Evolutionary conservation across 805 yeast species (phyloP).

Genomic region (Blastobotrys americana): DNA sequence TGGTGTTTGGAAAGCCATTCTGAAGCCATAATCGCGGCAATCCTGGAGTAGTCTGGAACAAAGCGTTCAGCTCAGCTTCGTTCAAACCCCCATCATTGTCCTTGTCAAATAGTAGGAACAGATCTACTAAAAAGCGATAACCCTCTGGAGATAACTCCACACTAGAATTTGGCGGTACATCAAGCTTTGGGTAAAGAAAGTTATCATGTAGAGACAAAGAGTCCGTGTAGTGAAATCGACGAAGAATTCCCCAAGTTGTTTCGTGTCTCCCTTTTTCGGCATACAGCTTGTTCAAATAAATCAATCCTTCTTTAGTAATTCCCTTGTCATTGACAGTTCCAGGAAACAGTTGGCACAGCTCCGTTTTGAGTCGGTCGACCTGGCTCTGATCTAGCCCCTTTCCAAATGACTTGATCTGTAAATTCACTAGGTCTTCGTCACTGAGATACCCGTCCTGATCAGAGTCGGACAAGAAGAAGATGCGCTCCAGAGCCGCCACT

Average conservation of each 20-base stretch:
- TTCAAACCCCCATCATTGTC: constrained; percentile 96
- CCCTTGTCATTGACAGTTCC: constrained; percentile 37
- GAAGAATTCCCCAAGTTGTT: constrained; percentile 89
- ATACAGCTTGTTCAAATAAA: constrained; percentile 68
- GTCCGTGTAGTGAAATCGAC: constrained; percentile 87
- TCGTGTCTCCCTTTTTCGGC: constrained; percentile 93
- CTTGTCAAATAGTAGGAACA: constrained; percentile 79
- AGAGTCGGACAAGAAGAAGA: constrained; percentile 75
- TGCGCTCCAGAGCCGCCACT: constrained; percentile 63
- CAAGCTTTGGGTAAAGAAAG: constrained; percentile 57
- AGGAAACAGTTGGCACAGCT: constrained; percentile 31
- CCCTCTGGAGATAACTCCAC: constrained; percentile 93
- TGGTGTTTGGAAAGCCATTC: constrained; percentile 75
- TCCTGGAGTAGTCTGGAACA: constrained; percentile 90
- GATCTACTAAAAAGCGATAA: constrained; percentile 82
- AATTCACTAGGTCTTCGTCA: constrained; percentile 57
- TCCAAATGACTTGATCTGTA: constrained; percentile 73
- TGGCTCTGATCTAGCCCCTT: constrained; percentile 41
- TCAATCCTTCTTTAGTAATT: constrained; percentile 65
- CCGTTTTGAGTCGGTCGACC: constrained; percentile 34
- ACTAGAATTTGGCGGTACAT: constrained; percentile 16
- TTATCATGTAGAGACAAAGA: constrained; percentile 78
- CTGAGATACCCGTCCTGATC: constrained; percentile 84
- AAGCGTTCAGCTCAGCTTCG: constrained; percentile 55
- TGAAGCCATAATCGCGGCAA: constrained; percentile 83